Evolutionary conservation across 2,329 filamentous ascomycete genomes (phyloP).

Genomic region (Aspergillus alliaceus): DNA sequence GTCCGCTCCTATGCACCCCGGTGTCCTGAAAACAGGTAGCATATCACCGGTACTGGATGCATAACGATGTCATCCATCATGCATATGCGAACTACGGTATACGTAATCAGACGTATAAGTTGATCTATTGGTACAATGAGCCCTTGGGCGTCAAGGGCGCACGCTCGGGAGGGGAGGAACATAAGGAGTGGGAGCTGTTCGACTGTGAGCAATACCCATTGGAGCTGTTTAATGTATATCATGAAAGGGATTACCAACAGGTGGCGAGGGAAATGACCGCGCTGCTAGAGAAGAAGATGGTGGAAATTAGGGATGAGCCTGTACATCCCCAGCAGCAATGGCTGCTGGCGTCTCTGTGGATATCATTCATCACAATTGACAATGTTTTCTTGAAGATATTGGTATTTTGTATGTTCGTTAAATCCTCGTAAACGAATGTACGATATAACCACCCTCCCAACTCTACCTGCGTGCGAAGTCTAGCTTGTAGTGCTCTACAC

Average conservation of each 20-base stretch:
- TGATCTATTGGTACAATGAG: constrained; percentile 60
- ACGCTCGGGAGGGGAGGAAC: not conserved
- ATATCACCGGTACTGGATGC: constrained; percentile 60
- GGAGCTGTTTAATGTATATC: not conserved
- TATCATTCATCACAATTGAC: not conserved
- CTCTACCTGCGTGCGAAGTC: rapidly evolving
- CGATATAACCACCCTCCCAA: no score
- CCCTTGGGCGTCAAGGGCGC: constrained; percentile 49
- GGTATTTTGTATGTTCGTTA: no score
- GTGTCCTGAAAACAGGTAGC: constrained; percentile 52
- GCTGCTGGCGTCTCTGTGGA: not conserved
- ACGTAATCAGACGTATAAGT: constrained; percentile 53
- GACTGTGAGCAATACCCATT: not conserved
- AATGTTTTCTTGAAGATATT: no score
- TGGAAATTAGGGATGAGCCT: not conserved
- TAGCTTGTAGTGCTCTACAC: no score
- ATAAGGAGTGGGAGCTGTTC: not conserved
- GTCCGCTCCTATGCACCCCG: constrained; percentile 40
- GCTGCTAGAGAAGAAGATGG: not conserved
- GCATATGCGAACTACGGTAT: constrained; percentile 56
- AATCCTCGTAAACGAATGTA: no score
- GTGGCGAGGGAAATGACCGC: not conserved
- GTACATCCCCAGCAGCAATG: not conserved
- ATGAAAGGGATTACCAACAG: not conserved
- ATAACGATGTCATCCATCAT: constrained; percentile 52